Conservation (phyloP, 148 eudicot species). For the Spergularia marina region DNA sequence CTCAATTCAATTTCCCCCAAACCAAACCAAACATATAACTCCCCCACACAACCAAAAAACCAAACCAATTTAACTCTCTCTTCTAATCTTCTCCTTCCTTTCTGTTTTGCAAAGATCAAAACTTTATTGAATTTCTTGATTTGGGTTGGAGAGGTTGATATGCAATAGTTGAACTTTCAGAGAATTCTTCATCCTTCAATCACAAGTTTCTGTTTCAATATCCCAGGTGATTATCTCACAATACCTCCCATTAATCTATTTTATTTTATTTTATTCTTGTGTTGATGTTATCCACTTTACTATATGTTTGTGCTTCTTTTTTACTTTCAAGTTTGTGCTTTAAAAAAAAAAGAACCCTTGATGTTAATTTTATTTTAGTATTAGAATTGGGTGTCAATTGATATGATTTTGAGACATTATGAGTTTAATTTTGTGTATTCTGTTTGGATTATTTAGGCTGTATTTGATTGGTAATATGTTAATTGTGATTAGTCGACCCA, state of each 20-base stretch:
- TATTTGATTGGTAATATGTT: not conserved
- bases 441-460: not conserved
- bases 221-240: constrained; percentile 21
- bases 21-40: too few species aligned
- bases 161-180: not conserved
- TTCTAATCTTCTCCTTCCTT: not conserved
- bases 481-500: not conserved
- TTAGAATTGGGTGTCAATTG: not conserved
- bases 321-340: not conserved
- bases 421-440: not conserved
- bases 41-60: not conserved
- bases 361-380: not conserved
- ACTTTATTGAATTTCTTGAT: constrained; percentile 6
- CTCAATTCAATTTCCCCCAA: too few species aligned
- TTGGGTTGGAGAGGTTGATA: not conserved
- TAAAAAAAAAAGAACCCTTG: not conserved
- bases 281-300: not conserved
- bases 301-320: not conserved
- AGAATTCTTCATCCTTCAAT: not conserved
- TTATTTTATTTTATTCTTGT: not conserved
- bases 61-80: not conserved
- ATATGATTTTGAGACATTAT: not conserved
- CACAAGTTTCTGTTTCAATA: not conserved
- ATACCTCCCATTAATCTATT: not conserved
- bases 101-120: not conserved